Evolutionary conservation across 2,329 filamentous ascomycete genomes (phyloP), one percentile per base, ranked within the genome.

Genomic region (Dactylonectria macrodidyma): DNA sequence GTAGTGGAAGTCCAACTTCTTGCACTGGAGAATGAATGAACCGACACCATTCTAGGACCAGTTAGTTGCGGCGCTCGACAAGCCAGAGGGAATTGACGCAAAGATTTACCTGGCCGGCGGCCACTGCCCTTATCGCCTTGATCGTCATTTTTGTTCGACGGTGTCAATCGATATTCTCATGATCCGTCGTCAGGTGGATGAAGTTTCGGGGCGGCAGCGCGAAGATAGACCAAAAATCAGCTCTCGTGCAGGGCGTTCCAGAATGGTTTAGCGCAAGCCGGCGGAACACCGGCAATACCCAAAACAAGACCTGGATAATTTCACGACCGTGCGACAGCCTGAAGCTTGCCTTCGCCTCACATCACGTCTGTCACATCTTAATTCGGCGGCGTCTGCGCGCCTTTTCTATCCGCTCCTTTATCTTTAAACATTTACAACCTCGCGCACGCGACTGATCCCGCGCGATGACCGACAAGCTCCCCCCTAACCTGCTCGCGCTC

Each of bases 21-120:
- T 97, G 90, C 96, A 99, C 86, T 97, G 95, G 66, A 98, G 90
- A 83, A 99, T 94, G 86, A 98, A 98, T 80, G 95, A 93, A 78
- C 95, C 95, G 75, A 98, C 88, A 87, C 96, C 96, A 86, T 99
- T 98, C 95, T 98, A 38, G 7, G 38, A 46, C 30, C 50, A 47
- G 67, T 76, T 55, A 75, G 78, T 55, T 34, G 47, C 26, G 14
- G n/a, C 22, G 46, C 34, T 52, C 22, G 14, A 16, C 24, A 41
- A 44, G 11, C n/a, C 24, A 26, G 11, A 36, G 26, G 11, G n/a
- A 30, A 26, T 46, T 24, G 34, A 38, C 6, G n/a, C 22, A 16
- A 16, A 54, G 57, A 22, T 80, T 67, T 84, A 90, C 89, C 80
- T 87, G 85, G 79, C 87, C 85, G 62, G 80, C 80, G 14, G 88